These are phyloP conservation scores for Penicillium capsulatum DNA, from an alignment of 2,329 filamentous ascomycete species.

Conservation along the genomic window DNA sequence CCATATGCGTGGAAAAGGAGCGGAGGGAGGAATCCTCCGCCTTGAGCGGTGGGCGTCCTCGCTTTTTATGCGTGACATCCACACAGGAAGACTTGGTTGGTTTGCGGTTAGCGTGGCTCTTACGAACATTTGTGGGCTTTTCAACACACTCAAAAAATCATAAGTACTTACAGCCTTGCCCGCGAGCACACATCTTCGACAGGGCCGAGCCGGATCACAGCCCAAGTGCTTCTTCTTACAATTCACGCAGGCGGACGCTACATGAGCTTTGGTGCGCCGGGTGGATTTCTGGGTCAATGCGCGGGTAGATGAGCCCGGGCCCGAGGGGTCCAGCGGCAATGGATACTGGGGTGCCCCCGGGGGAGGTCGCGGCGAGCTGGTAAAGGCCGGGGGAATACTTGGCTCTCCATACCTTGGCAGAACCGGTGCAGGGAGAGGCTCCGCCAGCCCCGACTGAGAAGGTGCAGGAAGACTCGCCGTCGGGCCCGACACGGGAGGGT, in stretches of 20 bases:
- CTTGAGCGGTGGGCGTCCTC: conserved; percentile 43
- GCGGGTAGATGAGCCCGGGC: conserved; percentile 22
- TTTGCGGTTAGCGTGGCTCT: neutral
- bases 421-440: conserved; percentile 18
- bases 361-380: conserved; percentile 14
- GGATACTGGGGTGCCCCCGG: conserved; percentile 24
- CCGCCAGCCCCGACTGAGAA: too few relatives aligned
- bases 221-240: conserved; percentile 48
- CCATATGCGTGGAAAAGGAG: conserved; percentile 29
- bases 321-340: conserved; percentile 21
- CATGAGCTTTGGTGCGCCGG: conserved; percentile 45
- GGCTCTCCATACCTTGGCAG: conserved; percentile 21
- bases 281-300: conserved; percentile 38
- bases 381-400: conserved; percentile 8
- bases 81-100: conserved; percentile 37
- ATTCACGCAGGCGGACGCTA: conserved; percentile 48
- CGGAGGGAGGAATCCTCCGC: conserved; percentile 39
- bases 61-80: conserved; percentile 48
- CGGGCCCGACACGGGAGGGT: conserved; percentile 26
- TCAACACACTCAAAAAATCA: neutral
- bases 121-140: neutral
- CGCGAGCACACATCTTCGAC: conserved; percentile 44
- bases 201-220: conserved; percentile 45
- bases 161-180: conserved; percentile 43
- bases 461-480: too few relatives aligned